Evolutionary conservation across 1,284 basidiomycete genomes (phyloP).

Genomic region (Lentinus polychrous): DNA sequence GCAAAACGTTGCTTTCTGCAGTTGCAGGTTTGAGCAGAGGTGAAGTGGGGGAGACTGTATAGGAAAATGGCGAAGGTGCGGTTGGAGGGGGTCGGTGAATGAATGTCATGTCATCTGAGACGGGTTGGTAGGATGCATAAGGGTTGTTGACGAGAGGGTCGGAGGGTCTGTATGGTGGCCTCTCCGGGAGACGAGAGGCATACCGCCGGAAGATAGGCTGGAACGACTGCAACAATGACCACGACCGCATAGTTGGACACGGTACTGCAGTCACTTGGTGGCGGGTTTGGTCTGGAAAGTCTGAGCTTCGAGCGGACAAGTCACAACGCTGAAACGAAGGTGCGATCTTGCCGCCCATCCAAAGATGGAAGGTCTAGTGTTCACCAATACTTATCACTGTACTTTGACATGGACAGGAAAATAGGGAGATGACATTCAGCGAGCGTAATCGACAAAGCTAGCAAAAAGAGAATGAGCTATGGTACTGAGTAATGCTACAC

Average conservation of each 20-base stretch:
- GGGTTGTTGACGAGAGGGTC: constrained; percentile 61
- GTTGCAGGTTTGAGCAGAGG: constrained; percentile 45
- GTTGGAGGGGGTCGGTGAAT: constrained; percentile 74
- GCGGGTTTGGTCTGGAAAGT: neutral
- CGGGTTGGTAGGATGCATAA: constrained; percentile 45
- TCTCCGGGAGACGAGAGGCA: constrained; percentile 39
- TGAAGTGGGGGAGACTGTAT: constrained; percentile 59
- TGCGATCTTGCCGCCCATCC: too few relatives aligned
- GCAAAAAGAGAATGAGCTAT: neutral
- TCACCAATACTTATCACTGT: too few relatives aligned
- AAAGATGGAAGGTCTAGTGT: too few relatives aligned
- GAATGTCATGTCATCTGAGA: constrained; percentile 60
- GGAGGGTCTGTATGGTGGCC: constrained; percentile 52
- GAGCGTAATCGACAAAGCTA: neutral
- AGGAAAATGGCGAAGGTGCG: constrained; percentile 61
- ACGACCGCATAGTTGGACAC: neutral
- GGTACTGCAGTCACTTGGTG: neutral
- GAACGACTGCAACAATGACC: neutral
- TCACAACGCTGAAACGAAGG: too few relatives aligned
- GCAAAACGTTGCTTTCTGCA: constrained; percentile 25
- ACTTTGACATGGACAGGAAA: too few relatives aligned
- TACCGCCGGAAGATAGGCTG: constrained; percentile 18
- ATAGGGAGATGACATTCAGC: too few relatives aligned
- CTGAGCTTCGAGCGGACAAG: neutral
- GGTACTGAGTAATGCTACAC: constrained; percentile 13